phyloP scores from a whole-genome alignment of 495 filamentous ascomycete species.

The Chaetomium fimeti region DNA sequence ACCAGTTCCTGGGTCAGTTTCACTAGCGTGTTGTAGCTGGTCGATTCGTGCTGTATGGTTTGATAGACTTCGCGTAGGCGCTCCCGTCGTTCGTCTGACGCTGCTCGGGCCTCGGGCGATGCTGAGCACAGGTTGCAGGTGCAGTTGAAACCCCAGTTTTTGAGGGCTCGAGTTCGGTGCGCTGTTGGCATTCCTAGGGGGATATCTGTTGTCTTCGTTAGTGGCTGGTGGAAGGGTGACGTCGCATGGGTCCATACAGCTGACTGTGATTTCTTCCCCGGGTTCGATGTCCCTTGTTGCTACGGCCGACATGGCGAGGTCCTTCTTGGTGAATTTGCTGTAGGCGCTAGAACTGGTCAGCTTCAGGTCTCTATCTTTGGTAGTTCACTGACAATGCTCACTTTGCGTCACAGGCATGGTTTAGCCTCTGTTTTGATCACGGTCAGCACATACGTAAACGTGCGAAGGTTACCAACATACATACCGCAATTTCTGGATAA shows the following conservation, averaged over 20 bases:
- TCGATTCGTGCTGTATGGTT: slow-evolving; percentile 26
- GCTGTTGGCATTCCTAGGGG: slow-evolving; percentile 33
- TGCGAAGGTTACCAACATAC: slow-evolving; percentile 1
- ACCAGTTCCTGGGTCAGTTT: slow-evolving; percentile 27
- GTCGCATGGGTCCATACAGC: slow-evolving; percentile 28
- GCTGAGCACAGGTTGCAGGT: slow-evolving; percentile 36
- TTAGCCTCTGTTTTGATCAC: not conserved
- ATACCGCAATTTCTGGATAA: slow-evolving; percentile 40
- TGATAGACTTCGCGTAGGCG: slow-evolving; percentile 31
- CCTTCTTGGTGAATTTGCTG: slow-evolving; percentile 31
- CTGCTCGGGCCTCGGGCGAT: slow-evolving; percentile 17
- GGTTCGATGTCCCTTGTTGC: slow-evolving; percentile 37
- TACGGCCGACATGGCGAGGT: slow-evolving; percentile 36
- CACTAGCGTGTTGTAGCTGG: slow-evolving; percentile 15
- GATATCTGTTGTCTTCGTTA: not conserved
- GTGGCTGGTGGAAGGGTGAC: not conserved
- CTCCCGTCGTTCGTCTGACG: slow-evolving; percentile 34
- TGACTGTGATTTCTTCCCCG: slow-evolving; percentile 42
- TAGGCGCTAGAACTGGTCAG: slow-evolving; percentile 29
- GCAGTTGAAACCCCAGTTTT: slow-evolving; percentile 41
- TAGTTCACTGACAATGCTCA: not conserved
- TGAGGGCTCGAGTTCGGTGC: slow-evolving; percentile 28
- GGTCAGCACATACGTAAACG: not conserved
- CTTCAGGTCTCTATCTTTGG: not conserved
- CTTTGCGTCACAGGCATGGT: not conserved